Evolutionary conservation across 2,329 filamentous ascomycete species (phyloP), one percentile per base, ranked within the genome.

Genomic region (Penicillium sclerotigenum): DNA sequence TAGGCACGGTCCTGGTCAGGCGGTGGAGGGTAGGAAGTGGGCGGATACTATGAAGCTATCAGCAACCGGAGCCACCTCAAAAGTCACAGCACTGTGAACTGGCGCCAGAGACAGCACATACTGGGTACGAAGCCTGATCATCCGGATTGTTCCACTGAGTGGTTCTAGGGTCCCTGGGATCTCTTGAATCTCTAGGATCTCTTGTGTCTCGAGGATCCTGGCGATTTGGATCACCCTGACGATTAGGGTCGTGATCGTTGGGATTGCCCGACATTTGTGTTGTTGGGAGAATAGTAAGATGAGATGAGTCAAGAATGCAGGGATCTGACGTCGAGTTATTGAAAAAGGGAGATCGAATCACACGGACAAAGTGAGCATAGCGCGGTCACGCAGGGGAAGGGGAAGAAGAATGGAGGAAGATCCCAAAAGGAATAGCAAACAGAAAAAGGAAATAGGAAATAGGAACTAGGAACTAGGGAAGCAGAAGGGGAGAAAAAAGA

Each of bases 71-170:
- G 33, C 41, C 22, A 34, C 29, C 20, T 28, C 42, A 24, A 41
- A 41, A 28, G 38, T 24, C 46, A 38, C 42, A 45, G 47, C 16
- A 4, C 18, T 24, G 8, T 18, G 11, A 31, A 33, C 34, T 47
- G 26, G n/a, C 28, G 45, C 18, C 5, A 36, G n/a, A 34, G 11
- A 26, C 20, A 50, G 37, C 43, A 73, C 71, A 60, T 73, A 76
- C 72, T 50, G 71, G 67, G 63, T 76, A 75, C 47, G 72, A 61
- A 59, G 70, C 62, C 57, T 73, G 70, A 60, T 75, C 69, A 53
- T 73, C 73, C 65, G 73, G 73, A 65, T 65, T 61, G 68, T 69
- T 71, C 74, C 75, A 76, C 60, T 72, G 73, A 72, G 72, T 67
- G 75, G 73, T 73, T 78, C 67, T 77, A n/a, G 43, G 43, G 18